Evolutionary conservation across 257 asterid genomes (phyloP).

Genomic region (Solanum infundibuliforme): DNA sequence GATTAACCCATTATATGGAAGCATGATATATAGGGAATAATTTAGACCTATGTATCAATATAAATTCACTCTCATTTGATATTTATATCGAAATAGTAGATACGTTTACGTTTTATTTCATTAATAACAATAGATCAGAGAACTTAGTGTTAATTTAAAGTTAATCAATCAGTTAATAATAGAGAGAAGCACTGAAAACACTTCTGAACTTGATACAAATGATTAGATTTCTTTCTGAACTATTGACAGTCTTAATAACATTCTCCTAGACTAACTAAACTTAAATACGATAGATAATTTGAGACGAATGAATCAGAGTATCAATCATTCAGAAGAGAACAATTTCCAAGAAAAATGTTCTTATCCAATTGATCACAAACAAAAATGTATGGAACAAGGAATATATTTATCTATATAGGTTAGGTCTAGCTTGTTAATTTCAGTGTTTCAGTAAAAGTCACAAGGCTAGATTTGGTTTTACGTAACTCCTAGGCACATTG

Average conservation of each 20-base stretch:
- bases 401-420: background rate
- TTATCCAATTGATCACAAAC: background rate
- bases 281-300: too few species aligned
- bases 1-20: background rate
- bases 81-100: too few species aligned
- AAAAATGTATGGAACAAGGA: background rate
- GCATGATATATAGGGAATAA: background rate
- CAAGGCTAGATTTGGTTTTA: background rate
- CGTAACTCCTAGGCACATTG: background rate
- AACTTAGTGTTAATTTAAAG: background rate
- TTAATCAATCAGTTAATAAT: background rate
- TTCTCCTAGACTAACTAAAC: accelerated
- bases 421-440: background rate
- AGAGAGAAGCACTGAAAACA: too few species aligned
- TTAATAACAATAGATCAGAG: too few species aligned
- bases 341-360: background rate
- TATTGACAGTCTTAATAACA: background rate
- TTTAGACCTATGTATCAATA: background rate
- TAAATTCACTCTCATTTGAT: background rate
- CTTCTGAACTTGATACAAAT: too few species aligned
- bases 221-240: background rate
- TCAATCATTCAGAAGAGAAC: background rate
- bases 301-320: background rate
- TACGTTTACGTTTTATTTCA: too few species aligned
- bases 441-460: background rate